Percentiles rank a stretch among this genome's conserved stretches.
Conservation (phyloP, 345 rosid species). For the Gossypium longicalyx region DNA sequence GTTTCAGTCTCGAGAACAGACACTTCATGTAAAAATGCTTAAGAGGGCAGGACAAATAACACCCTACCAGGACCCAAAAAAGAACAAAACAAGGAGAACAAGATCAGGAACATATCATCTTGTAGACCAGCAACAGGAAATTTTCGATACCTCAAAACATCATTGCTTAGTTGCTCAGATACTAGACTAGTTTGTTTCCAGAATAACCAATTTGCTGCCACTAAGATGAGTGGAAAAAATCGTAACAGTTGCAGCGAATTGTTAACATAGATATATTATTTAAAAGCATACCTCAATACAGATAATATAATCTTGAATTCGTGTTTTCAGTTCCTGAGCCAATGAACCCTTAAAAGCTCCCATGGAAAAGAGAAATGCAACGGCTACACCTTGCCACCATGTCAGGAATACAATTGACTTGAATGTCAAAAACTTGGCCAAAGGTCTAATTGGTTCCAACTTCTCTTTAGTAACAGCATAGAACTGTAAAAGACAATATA, state of each 20-base stretch:
- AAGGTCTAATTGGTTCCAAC: conserved; percentile 81
- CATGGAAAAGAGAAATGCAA: conserved; percentile 87
- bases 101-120: not conserved
- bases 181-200: conserved; percentile 9
- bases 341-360: conserved; percentile 81
- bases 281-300: conserved; percentile 71
- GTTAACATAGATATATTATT: not conserved
- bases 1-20: not conserved
- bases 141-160: not conserved
- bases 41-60: not conserved
- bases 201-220: not conserved
- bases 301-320: conserved; percentile 93
- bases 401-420: conserved; percentile 97
- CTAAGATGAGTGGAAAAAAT: not conserved
- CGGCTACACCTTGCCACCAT: conserved; percentile 98
- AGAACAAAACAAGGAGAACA: not conserved
- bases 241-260: not conserved
- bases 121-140: not conserved
- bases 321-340: conserved; percentile 86
- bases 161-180: not conserved
- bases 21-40: not conserved
- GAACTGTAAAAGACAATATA: conserved; percentile 96
- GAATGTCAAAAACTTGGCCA: conserved; percentile 92
- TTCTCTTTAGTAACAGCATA: conserved; percentile 82
- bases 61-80: not conserved